Conservation (phyloP, 2,329 filamentous ascomycete genomes). For the Fusarium brevicatenulatum region DNA sequence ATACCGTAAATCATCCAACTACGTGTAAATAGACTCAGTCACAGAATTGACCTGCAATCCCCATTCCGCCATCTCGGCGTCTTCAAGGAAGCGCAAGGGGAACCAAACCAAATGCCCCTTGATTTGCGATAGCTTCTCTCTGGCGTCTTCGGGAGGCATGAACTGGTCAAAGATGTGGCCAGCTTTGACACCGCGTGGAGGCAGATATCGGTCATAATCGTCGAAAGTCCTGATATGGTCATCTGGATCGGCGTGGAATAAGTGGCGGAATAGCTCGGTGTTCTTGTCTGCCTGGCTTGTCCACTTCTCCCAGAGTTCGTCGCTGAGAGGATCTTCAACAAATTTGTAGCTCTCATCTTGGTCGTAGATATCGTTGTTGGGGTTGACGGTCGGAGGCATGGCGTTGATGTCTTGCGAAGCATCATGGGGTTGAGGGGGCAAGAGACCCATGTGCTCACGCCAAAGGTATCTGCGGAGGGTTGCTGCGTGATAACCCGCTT, state of each 20-base stretch:
- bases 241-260: slow-evolving; percentile 91
- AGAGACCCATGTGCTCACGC: slow-evolving; percentile 88
- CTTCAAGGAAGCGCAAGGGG: slow-evolving; percentile 86
- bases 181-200: slow-evolving; percentile 74
- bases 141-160: slow-evolving; percentile 76
- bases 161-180: slow-evolving; percentile 89
- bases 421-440: slow-evolving; percentile 77
- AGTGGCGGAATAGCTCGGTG: slow-evolving; percentile 77
- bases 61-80: slow-evolving; percentile 89
- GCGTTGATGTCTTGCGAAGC: slow-evolving; percentile 76
- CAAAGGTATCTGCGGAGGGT: slow-evolving; percentile 85
- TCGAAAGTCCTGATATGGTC: slow-evolving; percentile 86
- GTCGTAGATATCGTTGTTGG: slow-evolving; percentile 71
- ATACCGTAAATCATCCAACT: not conserved
- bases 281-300: slow-evolving; percentile 74
- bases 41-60: slow-evolving; percentile 86
- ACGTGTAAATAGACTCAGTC: slow-evolving; percentile 89
- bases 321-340: slow-evolving; percentile 76
- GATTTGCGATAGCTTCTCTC: slow-evolving; percentile 79
- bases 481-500: slow-evolving; percentile 83
- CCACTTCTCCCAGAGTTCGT: slow-evolving; percentile 76
- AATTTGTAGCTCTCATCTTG: slow-evolving; percentile 70
- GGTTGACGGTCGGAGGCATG: slow-evolving; percentile 73
- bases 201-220: slow-evolving; percentile 86
- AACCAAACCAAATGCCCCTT: slow-evolving; percentile 94